Conservation (phyloP, 352 stramenopile genomes). For the Pythium volutum region DNA sequence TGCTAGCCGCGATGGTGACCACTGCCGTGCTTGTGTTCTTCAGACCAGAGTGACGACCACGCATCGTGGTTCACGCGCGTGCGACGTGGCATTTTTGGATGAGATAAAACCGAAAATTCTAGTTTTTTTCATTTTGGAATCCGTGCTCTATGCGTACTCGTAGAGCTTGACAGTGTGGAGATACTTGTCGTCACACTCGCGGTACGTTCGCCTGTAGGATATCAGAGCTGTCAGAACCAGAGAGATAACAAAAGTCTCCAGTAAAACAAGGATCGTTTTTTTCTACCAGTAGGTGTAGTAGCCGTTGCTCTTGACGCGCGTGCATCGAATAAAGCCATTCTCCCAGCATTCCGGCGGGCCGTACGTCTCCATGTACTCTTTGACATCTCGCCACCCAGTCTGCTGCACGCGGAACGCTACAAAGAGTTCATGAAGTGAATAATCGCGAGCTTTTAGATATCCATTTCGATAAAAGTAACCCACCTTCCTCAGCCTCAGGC, state of each 20-base stretch:
- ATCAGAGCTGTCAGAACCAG: not conserved
- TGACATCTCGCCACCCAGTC: slow-evolving; percentile 68
- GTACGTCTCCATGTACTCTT: slow-evolving; percentile 80
- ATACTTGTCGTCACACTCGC: slow-evolving; percentile 84
- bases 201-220: slow-evolving; percentile 39
- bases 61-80: slow-evolving; percentile 14
- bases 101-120: not conserved
- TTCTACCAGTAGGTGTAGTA: slow-evolving; percentile 82
- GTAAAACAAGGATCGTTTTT: not conserved
- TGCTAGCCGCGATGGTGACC: slow-evolving; percentile 22
- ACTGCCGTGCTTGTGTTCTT: slow-evolving; percentile 19
- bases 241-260: not conserved
- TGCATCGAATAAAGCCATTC: slow-evolving; percentile 77
- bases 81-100: slow-evolving; percentile 19
- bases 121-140: not conserved
- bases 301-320: slow-evolving; percentile 74
- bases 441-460: no score
- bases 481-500: slow-evolving; percentile 61
- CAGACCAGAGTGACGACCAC: slow-evolving; percentile 11
- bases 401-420: slow-evolving; percentile 74
- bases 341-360: slow-evolving; percentile 68
- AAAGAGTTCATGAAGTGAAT: not conserved
- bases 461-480: not conserved
- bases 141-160: slow-evolving; percentile 56
- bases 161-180: slow-evolving; percentile 77